Evolutionary conservation across 1,139 yeast genomes (phyloP), one percentile per base, ranked within the genome.

Genomic region (Pichia sp.): DNA sequence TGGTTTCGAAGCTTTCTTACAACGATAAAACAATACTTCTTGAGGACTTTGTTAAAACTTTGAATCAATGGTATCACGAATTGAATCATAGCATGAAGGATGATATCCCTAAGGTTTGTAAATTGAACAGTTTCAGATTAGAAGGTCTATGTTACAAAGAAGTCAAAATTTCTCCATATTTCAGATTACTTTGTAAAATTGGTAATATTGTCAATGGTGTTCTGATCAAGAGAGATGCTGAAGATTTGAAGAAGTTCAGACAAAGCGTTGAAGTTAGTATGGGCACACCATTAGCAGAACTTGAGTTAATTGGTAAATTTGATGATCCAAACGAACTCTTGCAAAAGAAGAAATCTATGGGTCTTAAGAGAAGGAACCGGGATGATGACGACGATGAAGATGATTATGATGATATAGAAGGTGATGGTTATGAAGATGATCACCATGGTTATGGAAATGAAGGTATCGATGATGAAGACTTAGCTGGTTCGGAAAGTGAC

Each of bases 101-200:
- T 15, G 58, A 56, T 15, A 48, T 62, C 4, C 47, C 59, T 4
- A 44, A 31, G 4, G 44, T 47, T 3, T 44, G 42, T 6, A 44
- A 35, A 28, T 14, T 40, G 4, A 39, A 39, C 14, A 6, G 32
- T 1, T 49, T 36, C 17, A 43, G 41, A 18, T 18, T 54, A n/a
- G 46, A 46, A 21, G 46, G 51, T 8, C 10, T 20, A 3, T 44
- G 50, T 17, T 42, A 35, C 3, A 40, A 40, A 28, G 47, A 38
- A 20, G 28, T 34, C 15, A 42, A 42, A 9, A 38, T 55, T 3
- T 63, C 66, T 44, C 65, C 70, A 10, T 54, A 58, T 31, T 48
- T 66, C 17, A 58, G 73, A 38, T 57, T 63, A 18, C 47, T 69
- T 3, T 50, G 56, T 42, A 32, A 43, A 34, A 54, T 66, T 2